Percentiles rank a stretch among this genome's conserved stretches.
These are phyloP conservation scores for Dendrothele bispora DNA, from an alignment of 768 basidiomycete species.

Conservation along the genomic window DNA sequence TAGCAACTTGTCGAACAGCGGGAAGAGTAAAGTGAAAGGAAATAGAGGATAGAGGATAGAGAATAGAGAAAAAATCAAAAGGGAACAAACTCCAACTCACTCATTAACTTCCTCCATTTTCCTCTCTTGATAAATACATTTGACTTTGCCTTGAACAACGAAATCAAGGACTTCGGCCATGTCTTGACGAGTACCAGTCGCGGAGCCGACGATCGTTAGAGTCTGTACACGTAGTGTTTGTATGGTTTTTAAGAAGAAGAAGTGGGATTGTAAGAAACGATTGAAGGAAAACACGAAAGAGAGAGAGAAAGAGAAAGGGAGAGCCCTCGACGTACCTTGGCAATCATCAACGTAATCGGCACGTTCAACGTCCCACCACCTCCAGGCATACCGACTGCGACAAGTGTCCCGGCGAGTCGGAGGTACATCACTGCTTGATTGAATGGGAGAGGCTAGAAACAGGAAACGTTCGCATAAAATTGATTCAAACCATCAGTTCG, in stretches of 20 bases:
- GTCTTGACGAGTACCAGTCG: conserved; percentile 81
- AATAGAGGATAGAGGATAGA: not conserved
- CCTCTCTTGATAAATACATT: conserved; percentile 2
- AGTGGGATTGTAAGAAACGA: too few species aligned
- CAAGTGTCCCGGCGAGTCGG: conserved; percentile 64
- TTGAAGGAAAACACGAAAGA: conserved; percentile 40
- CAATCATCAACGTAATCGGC: conserved; percentile 44
- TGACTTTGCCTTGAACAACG: conserved; percentile 7
- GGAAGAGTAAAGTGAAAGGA: too few species aligned
- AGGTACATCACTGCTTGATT: conserved; percentile 69
- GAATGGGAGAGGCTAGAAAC: conserved; percentile 15
- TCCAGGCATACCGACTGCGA: conserved; percentile 71
- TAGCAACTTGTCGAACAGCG: too few species aligned
- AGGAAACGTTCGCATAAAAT: too few species aligned
- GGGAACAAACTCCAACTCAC: not conserved
- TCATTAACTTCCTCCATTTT: conserved; percentile 4
- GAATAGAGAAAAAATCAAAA: not conserved
- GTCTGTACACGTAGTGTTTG: too few species aligned
- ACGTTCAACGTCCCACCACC: conserved; percentile 50
- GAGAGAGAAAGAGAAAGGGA: conserved; percentile 39
- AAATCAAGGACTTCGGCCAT: conserved; percentile 56
- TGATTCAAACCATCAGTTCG: too few species aligned
- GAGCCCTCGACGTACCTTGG: conserved; percentile 35
- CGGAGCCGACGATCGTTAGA: too few species aligned
- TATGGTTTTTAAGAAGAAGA: too few species aligned